Base-by-base conservation (phyloP, 257 asterid species). In the Mentha longifolia region DNA sequence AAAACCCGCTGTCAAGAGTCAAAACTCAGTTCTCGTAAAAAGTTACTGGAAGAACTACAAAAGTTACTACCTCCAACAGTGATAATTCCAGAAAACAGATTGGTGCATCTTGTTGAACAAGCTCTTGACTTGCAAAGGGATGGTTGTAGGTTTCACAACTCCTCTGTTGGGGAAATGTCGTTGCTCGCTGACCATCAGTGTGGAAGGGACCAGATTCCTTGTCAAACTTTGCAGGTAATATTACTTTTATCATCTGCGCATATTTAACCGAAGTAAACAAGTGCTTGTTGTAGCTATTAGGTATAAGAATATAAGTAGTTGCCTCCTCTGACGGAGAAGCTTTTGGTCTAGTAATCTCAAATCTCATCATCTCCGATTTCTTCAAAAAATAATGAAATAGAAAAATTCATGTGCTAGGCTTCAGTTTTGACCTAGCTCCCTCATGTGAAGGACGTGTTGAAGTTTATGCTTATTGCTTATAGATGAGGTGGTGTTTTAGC, bases 91-190 rank as follows among this genome's bases (percentile, higher is more conserved):
- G 92, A 89, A 55, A 81, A 81, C 30, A 85, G 95, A 77, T 78
- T 89, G 84, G 74, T 89, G 74, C 92, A 84, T 74, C 95, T 91
- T 66, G 87, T 91, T 76, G 97, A 89, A 76, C 96, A 91, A 77
- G 96, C 97, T 68, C 89, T 91, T 65, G 87, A 79, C 76, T 76
- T 86, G 75, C 97, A 91, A 75, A 82, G 74, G 74, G 88, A 81
- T 65, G 77, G 85, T 67, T 91, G 97, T 61, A 83, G 82, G 82
- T 87, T 81, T 78, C 97, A 91, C 84, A 91, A 91, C 77, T 84
- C 92, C 11, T 56, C 71, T 25, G 70, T 73, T 31, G 84, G 75
- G 75, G 80, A 85, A 67, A 87, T 89, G 92, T 87, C 97, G 61
- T 78, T 91, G 84, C 81, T 87, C 37, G 65, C 81, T 17, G 92